Base-by-base conservation (phyloP, 176 grass and related monocot species). In the Hsuehochloa calcarea region DNA sequence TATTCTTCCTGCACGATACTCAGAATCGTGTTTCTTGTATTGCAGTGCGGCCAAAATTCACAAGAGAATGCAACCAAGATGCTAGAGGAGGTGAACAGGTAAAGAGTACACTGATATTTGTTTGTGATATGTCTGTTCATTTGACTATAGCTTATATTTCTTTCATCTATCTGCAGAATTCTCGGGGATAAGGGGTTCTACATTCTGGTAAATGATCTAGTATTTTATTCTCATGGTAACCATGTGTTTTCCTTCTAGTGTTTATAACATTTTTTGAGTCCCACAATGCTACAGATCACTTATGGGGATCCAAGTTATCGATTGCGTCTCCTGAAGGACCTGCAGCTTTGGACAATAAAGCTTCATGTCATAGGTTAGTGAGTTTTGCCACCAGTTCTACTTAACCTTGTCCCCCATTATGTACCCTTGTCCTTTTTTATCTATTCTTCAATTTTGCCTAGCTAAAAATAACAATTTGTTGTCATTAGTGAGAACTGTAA, bases 231-330 rank as follows among this genome's bases (percentile, higher is more conserved):
- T 55, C 45, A 76, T 74, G 31, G 8, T 50, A 63, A 26, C 4
- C 65, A 58, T 87, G 13, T 46, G 31, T 34, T 34, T 34, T 34
- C 31, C 31, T 34, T 34, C 31, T 34, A 34, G 31, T 34, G 31
- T 34, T 2, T 34, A 34, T 34, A 34, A 34, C 31, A 34, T 34
- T 34, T 34, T 34, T 34, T 34, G 1, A 34, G 31, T 34, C 31
- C 31, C 31, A 3, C 16, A 41, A 64, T 89, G 38, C 26, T 87
- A 12, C 84, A 98, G 96, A 95, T 98, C 62, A 98, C 96, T 25
- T 98, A 98, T 68, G 93, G 96, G 29, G 96, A 98, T 92, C 96
- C 96, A 85, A 95, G 80, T 90, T 98, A 95, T 22, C 85, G 93
- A 39, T 83, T 95, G 74, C 34, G 68, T 87, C 75, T 95, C 86